A percentile compares a stretch with the other conserved stretches of the same genome.
phyloP scores from a whole-genome alignment of 75 land plant genomes.

The Picea glauca region DNA sequence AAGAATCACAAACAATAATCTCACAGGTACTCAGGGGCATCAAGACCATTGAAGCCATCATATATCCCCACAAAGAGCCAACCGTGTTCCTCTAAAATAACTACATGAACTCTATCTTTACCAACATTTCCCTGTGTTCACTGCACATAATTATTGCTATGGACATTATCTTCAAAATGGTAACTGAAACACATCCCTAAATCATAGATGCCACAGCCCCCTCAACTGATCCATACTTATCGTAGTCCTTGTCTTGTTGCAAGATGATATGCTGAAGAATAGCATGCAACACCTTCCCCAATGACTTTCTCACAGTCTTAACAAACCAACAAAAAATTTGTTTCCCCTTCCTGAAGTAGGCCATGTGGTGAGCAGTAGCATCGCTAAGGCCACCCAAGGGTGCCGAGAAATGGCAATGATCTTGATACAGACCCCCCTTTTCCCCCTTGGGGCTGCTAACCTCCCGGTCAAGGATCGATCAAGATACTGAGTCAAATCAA shows the following conservation, averaged over 20 bases:
- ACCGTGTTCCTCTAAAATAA: conserved; percentile 93
- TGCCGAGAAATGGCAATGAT: conserved; percentile 65
- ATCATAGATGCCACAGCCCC: conserved; percentile 1
- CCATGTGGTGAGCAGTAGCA: conserved; percentile 2
- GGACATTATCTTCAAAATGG: conserved; percentile 17
- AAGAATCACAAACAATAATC: no score
- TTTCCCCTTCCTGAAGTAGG: conserved; percentile 24
- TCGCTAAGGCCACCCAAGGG: conserved; percentile 29
- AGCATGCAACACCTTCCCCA: conserved; percentile 21
- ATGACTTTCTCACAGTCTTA: conserved; percentile 56
- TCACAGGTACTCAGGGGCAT: conserved; percentile 87
- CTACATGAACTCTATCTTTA: conserved; percentile 95
- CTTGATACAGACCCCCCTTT: neutral
- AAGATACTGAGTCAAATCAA: no score
- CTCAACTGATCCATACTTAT: no score
- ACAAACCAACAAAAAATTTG: conserved; percentile 38
- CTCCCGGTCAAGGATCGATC: no score
- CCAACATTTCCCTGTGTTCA: conserved; percentile 99
- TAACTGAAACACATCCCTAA: conserved; percentile 17
- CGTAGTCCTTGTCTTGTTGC: conserved; percentile 9
- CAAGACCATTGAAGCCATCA: conserved; percentile 97
- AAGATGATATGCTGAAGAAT: conserved; percentile 14
- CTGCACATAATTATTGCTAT: conserved; percentile 49
- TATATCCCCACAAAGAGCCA: conserved; percentile 99
- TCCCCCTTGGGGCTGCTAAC: no score